phyloP scores from a whole-genome alignment of 129 eudicot species.

The Kitagawia praeruptora region DNA sequence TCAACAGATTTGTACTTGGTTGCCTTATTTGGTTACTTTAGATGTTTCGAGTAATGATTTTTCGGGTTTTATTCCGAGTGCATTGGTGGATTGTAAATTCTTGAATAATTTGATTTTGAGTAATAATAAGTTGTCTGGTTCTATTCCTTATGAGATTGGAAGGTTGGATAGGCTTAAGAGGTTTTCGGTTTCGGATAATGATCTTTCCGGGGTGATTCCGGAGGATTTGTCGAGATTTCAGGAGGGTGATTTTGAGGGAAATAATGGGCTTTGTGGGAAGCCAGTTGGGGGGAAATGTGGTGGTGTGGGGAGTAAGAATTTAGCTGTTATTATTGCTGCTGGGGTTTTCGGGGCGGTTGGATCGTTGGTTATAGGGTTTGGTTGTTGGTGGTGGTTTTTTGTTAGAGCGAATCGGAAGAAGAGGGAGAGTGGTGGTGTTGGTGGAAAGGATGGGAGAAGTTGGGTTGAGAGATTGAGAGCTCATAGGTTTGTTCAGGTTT shows the following conservation, averaged over 20 bases:
- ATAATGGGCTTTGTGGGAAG: slow-evolving; percentile 56
- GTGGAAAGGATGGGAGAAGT: slow-evolving; percentile 27
- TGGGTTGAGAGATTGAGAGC: slow-evolving; percentile 52
- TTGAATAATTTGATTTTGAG: slow-evolving; percentile 40
- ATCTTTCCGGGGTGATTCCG: slow-evolving; percentile 50
- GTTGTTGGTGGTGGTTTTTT: slow-evolving; percentile 65
- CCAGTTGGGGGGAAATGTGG: slow-evolving; percentile 48
- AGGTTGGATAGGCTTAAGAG: slow-evolving; percentile 48
- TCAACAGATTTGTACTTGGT: slow-evolving; percentile 49
- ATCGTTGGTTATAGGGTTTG: slow-evolving; percentile 51
- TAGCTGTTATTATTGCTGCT: slow-evolving; percentile 58
- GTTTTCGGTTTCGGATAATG: slow-evolving; percentile 41
- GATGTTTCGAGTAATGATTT: slow-evolving; percentile 54
- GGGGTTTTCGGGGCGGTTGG: slow-evolving; percentile 59
- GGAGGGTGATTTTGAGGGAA: slow-evolving; percentile 36
- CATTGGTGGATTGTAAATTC: slow-evolving; percentile 51
- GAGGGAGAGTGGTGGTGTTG: slow-evolving; percentile 19
- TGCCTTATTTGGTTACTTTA: slow-evolving; percentile 67
- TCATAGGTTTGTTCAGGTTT: slow-evolving; percentile 53
- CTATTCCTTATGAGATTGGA: slow-evolving; percentile 51
- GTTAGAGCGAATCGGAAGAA: slow-evolving; percentile 24
- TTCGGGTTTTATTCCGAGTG: slow-evolving; percentile 50
- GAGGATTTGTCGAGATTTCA: slow-evolving; percentile 34
- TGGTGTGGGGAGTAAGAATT: slow-evolving; percentile 32
- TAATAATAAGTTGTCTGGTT: slow-evolving; percentile 46